Conservation (phyloP, 768 basidiomycete genomes). For the Termitomyces sp. region DNA sequence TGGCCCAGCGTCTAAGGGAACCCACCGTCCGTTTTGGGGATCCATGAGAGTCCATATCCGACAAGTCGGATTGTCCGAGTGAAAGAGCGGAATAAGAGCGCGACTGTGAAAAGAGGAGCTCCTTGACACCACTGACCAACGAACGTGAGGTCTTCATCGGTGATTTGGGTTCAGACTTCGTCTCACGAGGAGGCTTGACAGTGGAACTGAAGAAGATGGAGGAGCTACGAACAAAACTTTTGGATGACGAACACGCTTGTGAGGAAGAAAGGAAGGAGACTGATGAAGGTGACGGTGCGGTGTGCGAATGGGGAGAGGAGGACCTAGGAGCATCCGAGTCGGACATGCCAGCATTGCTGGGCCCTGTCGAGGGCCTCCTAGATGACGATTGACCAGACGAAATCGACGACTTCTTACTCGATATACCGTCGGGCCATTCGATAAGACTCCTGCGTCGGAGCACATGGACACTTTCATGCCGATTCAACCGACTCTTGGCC, state of each 20-base stretch:
- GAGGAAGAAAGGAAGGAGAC: constrained; percentile 29
- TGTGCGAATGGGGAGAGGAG: constrained; percentile 14
- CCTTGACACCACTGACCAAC: constrained; percentile 61
- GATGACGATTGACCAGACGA: constrained; percentile 23
- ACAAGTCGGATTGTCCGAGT: constrained; percentile 11
- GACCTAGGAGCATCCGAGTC: constrained; percentile 22
- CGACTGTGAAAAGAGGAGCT: constrained; percentile 46
- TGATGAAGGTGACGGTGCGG: constrained; percentile 36
- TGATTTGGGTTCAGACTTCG: constrained; percentile 14
- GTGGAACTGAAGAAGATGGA: constrained; percentile 13
- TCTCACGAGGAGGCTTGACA: constrained; percentile 10
- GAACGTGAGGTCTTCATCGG: constrained; percentile 37
- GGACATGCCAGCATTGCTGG: constrained; percentile 32
- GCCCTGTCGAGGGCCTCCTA: constrained; percentile 30
- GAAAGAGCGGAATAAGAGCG: constrained; percentile 40
- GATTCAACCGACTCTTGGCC: constrained; percentile 58
- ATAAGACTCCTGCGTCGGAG: constrained; percentile 53
- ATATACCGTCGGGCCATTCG: constrained; percentile 29
- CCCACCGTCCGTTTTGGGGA: constrained; percentile 26
- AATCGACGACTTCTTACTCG: constrained; percentile 22
- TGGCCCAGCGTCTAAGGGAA: constrained; percentile 47
- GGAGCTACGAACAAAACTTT: constrained; percentile 15
- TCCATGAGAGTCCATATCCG: constrained; percentile 13
- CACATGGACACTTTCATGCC: constrained; percentile 69
- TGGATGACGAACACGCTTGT: constrained; percentile 18